These are phyloP conservation scores for Arabidopsis hybrid DNA, from an alignment of 441 rosid genomes.

Conservation along the genomic window DNA sequence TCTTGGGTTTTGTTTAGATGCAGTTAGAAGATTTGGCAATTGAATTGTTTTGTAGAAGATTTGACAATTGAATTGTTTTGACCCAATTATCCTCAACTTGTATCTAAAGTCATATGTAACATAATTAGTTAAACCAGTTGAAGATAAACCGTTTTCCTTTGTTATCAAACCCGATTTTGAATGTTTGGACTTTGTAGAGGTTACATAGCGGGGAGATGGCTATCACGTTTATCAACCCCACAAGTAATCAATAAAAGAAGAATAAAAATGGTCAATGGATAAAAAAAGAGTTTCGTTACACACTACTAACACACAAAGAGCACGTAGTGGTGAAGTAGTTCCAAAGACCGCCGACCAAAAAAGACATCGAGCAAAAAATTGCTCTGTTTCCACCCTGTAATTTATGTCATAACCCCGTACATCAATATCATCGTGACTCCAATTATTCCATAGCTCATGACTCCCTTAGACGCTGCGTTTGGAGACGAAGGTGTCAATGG, in stretches of 20 bases:
- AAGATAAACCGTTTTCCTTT: background rate
- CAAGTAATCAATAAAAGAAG: background rate
- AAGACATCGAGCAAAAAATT: conserved; percentile 11
- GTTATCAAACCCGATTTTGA: background rate
- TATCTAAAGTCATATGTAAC: background rate
- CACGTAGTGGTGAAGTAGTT: background rate
- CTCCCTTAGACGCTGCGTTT: conserved; percentile 44
- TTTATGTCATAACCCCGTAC: conserved; percentile 34
- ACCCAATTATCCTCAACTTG: background rate
- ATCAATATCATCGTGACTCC: conserved; percentile 42
- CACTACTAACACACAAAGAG: background rate
- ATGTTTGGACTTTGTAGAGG: background rate
- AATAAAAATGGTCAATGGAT: background rate
- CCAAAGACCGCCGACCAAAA: conserved; percentile 23
- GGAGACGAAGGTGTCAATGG: conserved; percentile 25
- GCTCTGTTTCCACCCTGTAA: conserved; percentile 68
- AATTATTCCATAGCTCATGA: conserved; percentile 41
- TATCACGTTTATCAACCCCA: background rate
- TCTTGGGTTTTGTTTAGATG: background rate
- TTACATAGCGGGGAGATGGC: background rate
- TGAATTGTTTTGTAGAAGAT: background rate
- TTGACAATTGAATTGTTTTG: background rate
- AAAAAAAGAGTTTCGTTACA: background rate
- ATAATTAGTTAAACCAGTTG: background rate
- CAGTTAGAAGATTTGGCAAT: background rate